These are phyloP conservation scores for Panicum miliaceum DNA, from an alignment of 176 grass and related monocot species.

Conservation along the genomic window DNA sequence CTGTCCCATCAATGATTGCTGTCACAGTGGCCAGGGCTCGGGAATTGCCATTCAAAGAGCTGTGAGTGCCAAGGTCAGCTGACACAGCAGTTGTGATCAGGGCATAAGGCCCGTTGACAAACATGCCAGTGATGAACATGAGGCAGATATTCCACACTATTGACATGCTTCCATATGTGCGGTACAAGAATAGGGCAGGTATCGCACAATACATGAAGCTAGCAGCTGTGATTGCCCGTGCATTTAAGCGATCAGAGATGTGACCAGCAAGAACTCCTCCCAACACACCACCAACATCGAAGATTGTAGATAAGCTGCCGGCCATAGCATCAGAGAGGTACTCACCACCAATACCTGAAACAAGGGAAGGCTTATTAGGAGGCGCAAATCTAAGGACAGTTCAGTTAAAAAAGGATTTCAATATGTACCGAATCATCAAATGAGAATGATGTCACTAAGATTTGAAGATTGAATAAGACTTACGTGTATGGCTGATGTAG, in stretches of 20 bases:
- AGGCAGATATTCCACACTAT: conserved; percentile 68
- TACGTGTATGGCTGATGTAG: conserved; percentile 92
- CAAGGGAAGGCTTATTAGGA: conserved; percentile 28
- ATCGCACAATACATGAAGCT: conserved; percentile 85
- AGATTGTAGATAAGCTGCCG: conserved; percentile 78
- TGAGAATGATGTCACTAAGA: conserved; percentile 25
- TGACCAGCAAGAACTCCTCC: conserved; percentile 84
- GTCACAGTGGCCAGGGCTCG: conserved; percentile 80
- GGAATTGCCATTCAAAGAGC: conserved; percentile 71
- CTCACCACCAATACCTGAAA: conserved; percentile 70
- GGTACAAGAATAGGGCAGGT: conserved; percentile 74
- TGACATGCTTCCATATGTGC: conserved; percentile 68
- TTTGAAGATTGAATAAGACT: conserved; percentile 34
- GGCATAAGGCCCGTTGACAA: conserved; percentile 86
- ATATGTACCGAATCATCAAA: conserved; percentile 10
- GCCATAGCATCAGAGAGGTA: conserved; percentile 77
- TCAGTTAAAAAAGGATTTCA: conserved; percentile 8
- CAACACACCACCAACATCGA: conserved; percentile 84
- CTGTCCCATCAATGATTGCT: conserved; percentile 85
- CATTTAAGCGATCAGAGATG: conserved; percentile 75
- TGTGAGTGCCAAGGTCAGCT: conserved; percentile 83
- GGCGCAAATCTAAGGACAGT: neutral
- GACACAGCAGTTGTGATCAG: conserved; percentile 87
- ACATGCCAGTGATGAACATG: conserved; percentile 85
- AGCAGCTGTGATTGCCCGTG: conserved; percentile 72